Percentiles rank a stretch among this genome's conserved stretches.
phyloP scores from a whole-genome alignment of 1,139 yeast genomes.

The Geotrichum cucujoidarum region DNA sequence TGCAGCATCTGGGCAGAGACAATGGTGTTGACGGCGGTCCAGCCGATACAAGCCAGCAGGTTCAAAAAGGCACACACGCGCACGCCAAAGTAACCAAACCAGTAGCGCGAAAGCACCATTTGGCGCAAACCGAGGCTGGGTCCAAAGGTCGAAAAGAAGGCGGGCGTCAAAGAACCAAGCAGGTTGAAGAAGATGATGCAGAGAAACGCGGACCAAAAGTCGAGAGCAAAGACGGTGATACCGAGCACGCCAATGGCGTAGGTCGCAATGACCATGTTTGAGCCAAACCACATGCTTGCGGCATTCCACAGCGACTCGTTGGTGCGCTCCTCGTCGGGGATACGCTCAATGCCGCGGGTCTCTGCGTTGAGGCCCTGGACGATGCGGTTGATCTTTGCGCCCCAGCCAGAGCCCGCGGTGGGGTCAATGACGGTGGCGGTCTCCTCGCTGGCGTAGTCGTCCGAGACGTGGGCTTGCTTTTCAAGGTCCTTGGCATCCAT shows the following conservation, averaged over 20 bases:
- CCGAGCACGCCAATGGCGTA: conserved; percentile 81
- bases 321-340: conserved; percentile 62
- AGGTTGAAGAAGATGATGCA: conserved; percentile 65
- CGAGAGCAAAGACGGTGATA: conserved; percentile 44
- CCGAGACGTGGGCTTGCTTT: conserved; percentile 4
- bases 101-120: conserved; percentile 72
- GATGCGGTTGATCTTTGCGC: not conserved
- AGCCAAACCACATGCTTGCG: conserved; percentile 90
- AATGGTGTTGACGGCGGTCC: conserved; percentile 93
- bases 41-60: conserved; percentile 83
- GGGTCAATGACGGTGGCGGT: not conserved
- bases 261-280: conserved; percentile 83
- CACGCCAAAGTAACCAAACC: conserved; percentile 70
- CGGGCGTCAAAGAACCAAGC: conserved; percentile 73
- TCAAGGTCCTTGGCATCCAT: conserved; percentile 2
- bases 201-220: conserved; percentile 63
- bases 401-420: not conserved
- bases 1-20: conserved; percentile 81
- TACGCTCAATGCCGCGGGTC: conserved; percentile 62
- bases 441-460: not conserved
- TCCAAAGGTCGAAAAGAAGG: conserved; percentile 78
- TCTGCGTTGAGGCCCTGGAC: conserved; percentile 38
- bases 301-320: conserved; percentile 62
- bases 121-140: conserved; percentile 84
- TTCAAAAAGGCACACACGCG: conserved; percentile 75